Conservation (phyloP, 257 asterid genomes). For the Solanum lycopersicoides region DNA sequence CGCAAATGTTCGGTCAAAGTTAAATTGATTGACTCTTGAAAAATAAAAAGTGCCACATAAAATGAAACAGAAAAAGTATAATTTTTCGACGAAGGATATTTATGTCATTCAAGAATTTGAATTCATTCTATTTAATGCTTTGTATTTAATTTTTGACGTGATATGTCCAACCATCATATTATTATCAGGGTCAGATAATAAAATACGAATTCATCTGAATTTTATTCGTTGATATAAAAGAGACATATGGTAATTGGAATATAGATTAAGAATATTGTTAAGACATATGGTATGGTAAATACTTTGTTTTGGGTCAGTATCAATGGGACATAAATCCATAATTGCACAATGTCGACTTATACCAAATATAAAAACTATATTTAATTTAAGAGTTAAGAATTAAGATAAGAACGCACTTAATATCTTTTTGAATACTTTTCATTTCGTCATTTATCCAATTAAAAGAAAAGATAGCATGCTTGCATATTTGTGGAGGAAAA, state of each 20-base stretch:
- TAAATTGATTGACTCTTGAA: no score
- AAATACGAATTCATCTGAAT: neutral
- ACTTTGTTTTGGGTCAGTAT: neutral
- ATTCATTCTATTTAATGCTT: no score
- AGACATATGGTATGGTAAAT: no score
- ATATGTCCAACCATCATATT: neutral
- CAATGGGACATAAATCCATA: neutral
- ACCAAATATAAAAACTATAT: neutral
- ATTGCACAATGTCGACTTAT: neutral
- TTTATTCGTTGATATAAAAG: no score
- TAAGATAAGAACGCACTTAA: neutral
- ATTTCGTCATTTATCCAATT: neutral
- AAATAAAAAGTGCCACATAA: no score
- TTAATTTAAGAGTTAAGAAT: neutral
- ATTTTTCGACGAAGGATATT: rapidly evolving
- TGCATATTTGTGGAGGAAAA: no score
- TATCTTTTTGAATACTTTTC: neutral
- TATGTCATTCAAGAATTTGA: no score
- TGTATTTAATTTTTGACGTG: neutral
- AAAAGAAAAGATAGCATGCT: no score
- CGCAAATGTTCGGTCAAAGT: no score
- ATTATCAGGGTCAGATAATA: rapidly evolving
- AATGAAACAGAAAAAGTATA: no score
- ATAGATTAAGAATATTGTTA: neutral
- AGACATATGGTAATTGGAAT: neutral